phyloP scores from a whole-genome alignment of 306 rosid species.

The Lablab purpureus region DNA sequence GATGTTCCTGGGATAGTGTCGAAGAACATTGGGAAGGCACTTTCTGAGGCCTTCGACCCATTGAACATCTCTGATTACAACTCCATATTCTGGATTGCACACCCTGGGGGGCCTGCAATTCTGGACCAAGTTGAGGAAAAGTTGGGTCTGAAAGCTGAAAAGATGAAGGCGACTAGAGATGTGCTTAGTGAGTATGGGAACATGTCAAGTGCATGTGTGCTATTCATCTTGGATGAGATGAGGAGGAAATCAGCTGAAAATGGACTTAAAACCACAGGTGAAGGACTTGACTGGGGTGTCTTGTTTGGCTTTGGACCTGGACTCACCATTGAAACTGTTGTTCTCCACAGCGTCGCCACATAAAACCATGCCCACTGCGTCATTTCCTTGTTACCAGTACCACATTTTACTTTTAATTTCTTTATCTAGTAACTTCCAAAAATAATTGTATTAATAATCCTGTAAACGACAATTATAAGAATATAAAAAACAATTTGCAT shows the following conservation, averaged over 20 bases:
- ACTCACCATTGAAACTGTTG: slow-evolving; percentile 73
- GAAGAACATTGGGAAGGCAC: slow-evolving; percentile 41
- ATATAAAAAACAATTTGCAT: no score
- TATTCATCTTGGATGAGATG: slow-evolving; percentile 74
- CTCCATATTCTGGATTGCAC: slow-evolving; percentile 51
- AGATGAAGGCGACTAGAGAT: slow-evolving; percentile 51
- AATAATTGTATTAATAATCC: no score
- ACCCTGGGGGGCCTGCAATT: slow-evolving; percentile 49
- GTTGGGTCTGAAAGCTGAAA: slow-evolving; percentile 38
- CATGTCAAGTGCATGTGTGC: slow-evolving; percentile 84
- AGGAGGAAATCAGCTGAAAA: slow-evolving; percentile 55
- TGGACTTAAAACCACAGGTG: slow-evolving; percentile 49
- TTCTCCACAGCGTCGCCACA: slow-evolving; percentile 50
- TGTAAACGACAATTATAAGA: no score
- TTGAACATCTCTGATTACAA: slow-evolving; percentile 42
- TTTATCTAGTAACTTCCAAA: no score
- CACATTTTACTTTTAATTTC: no score
- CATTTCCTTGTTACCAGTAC: no score
- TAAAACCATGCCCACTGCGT: no score
- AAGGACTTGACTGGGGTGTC: slow-evolving; percentile 76
- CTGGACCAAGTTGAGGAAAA: slow-evolving; percentile 43
- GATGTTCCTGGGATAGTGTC: slow-evolving; percentile 51
- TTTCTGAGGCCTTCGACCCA: slow-evolving; percentile 46
- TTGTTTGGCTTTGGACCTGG: slow-evolving; percentile 81
- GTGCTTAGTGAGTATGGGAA: slow-evolving; percentile 71